Conservation (phyloP, 1,284 basidiomycete species). For the Trichosporon faecale region DNA sequence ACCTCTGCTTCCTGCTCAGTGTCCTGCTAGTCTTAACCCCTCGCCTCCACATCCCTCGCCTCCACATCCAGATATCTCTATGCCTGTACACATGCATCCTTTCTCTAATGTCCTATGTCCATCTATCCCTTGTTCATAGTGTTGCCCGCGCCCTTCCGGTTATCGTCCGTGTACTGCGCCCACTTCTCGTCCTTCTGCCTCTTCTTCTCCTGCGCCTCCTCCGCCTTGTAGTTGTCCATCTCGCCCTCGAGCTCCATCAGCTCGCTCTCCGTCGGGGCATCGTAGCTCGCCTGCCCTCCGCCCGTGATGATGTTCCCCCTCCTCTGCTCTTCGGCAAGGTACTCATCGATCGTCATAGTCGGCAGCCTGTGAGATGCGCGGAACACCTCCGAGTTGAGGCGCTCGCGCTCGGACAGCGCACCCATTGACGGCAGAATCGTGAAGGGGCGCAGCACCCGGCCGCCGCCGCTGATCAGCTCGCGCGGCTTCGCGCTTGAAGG, state of each 20-base stretch:
- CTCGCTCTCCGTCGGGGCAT: conserved; percentile 68
- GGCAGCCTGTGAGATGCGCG: conserved; percentile 80
- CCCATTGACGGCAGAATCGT: conserved; percentile 75
- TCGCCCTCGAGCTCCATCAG: conserved; percentile 74
- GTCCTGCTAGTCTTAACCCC: no score
- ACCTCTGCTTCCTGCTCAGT: no score
- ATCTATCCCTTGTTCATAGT: conserved; percentile 86
- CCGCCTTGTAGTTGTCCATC: conserved; percentile 66
- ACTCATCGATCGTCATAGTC: conserved; percentile 96
- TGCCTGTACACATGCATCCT: background rate
- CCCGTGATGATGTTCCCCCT: conserved; percentile 82
- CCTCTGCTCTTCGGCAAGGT: conserved; percentile 77
- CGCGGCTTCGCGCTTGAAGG: conserved; percentile 46
- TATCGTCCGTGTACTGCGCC: conserved; percentile 75
- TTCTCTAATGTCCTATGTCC: no score
- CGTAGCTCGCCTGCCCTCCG: conserved; percentile 71
- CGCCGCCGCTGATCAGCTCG: conserved; percentile 68
- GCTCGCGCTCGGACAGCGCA: conserved; percentile 60
- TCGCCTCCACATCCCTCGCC: no score
- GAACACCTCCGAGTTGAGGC: conserved; percentile 77
- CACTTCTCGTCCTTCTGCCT: conserved; percentile 82
- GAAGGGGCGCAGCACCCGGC: conserved; percentile 81
- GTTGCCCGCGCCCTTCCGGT: conserved; percentile 82
- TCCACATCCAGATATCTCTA: no score
- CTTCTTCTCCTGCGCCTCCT: conserved; percentile 71